Percentiles rank a stretch among this genome's conserved stretches.
Evolutionary conservation across 345 rosid genomes (phyloP).

Genomic region (Arabidopsis arenosa): DNA sequence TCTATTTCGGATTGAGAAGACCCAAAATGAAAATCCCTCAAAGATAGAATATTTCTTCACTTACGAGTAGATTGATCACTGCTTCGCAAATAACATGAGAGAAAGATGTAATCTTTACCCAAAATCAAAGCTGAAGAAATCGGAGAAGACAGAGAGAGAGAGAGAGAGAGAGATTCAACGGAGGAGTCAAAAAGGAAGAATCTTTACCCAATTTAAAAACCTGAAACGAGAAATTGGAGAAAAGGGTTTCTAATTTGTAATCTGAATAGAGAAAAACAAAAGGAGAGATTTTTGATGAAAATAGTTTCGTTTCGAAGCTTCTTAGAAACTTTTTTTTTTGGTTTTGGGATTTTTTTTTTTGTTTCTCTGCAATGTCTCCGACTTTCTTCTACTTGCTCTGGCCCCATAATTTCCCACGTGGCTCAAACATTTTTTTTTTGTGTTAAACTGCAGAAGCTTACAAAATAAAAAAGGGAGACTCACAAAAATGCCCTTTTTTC

Average conservation of each 20-base stretch:
- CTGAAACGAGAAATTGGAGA: not conserved
- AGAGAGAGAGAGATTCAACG: constrained; percentile 1
- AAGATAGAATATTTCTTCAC: not conserved
- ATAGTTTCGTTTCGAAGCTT: too few relatives aligned
- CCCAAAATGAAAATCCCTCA: not conserved
- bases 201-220: not conserved
- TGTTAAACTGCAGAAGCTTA: too few relatives aligned
- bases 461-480: too few relatives aligned
- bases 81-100: not conserved
- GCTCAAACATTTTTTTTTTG: too few relatives aligned
- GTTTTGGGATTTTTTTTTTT: not conserved
- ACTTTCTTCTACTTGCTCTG: not conserved
- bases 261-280: constrained; percentile 14
- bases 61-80: not conserved
- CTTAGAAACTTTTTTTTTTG: too few relatives aligned
- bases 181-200: not conserved
- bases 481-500: too few relatives aligned
- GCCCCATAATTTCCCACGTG: not conserved
- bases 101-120: constrained; percentile 1
- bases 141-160: not conserved
- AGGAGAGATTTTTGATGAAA: constrained; percentile 16
- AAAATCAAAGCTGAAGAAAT: constrained; percentile 12
- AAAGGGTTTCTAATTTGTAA: constrained; percentile 9
- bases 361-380: not conserved
- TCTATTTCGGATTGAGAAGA: not conserved